Conservation (phyloP, 495 filamentous ascomycete genomes). For the Hapsidospora chrysogenum region DNA sequence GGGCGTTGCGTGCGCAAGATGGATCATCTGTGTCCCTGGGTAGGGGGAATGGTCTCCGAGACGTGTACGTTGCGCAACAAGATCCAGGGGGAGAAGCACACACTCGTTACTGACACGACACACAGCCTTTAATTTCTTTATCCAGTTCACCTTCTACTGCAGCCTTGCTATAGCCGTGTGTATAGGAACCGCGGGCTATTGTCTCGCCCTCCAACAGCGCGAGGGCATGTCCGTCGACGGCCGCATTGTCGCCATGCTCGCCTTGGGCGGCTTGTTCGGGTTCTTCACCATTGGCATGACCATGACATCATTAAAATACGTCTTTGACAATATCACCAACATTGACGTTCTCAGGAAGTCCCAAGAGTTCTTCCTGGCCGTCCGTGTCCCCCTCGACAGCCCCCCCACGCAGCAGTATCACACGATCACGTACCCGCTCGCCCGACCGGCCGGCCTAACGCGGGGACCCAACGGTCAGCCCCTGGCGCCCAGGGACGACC, state of each 20-base stretch:
- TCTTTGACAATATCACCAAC: slow-evolving; percentile 56
- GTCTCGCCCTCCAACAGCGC: slow-evolving; percentile 9
- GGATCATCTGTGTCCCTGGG: slow-evolving; percentile 95
- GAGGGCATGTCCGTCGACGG: slow-evolving; percentile 15
- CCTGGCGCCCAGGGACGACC: slow-evolving; percentile 16
- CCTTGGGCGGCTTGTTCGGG: slow-evolving; percentile 44
- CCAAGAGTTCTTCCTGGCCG: slow-evolving; percentile 55
- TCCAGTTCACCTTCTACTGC: slow-evolving; percentile 66
- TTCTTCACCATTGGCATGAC: slow-evolving; percentile 65
- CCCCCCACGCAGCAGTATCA: slow-evolving; percentile 20
- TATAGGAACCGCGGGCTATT: slow-evolving; percentile 29
- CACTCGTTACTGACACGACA: not conserved
- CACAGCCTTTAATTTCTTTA: slow-evolving; percentile 68
- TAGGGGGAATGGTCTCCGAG: slow-evolving; percentile 77
- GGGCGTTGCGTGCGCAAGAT: slow-evolving; percentile 70
- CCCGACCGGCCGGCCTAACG: not conserved
- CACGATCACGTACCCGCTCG: slow-evolving; percentile 23
- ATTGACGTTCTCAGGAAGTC: slow-evolving; percentile 56
- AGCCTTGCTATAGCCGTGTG: slow-evolving; percentile 46
- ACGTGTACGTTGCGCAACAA: slow-evolving; percentile 24
- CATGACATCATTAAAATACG: slow-evolving; percentile 48
- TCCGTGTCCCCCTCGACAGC: slow-evolving; percentile 44
- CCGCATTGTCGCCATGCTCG: slow-evolving; percentile 18
- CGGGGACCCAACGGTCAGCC: slow-evolving; percentile 3
- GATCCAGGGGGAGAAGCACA: not conserved